Conservation (phyloP, 129 eudicot species). For the Flaveria linearis region DNA sequence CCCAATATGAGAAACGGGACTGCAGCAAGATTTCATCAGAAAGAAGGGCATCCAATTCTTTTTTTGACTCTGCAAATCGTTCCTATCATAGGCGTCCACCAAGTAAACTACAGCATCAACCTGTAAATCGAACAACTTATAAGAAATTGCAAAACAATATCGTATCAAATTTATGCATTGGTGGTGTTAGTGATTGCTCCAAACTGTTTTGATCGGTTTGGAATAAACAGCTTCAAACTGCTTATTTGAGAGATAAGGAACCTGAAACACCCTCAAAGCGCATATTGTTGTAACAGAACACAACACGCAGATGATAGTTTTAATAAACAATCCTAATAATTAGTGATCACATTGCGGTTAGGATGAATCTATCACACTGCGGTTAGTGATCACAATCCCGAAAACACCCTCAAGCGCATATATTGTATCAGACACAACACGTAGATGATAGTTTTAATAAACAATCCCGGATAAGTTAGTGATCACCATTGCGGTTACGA, state of each 20-base stretch:
- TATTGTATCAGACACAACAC: not conserved
- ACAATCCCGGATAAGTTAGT: not conserved
- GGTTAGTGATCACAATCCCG: too few relatives aligned
- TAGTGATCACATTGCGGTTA: not conserved
- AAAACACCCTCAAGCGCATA: not conserved
- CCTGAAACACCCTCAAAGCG: not conserved
- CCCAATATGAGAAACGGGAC: slow-evolving; percentile 28
- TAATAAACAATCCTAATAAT: not conserved
- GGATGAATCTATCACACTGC: not conserved
- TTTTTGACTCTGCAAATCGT: slow-evolving; percentile 21
- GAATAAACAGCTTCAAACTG: not conserved
- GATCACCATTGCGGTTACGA: not conserved
- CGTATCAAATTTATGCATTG: not conserved
- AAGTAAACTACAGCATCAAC: slow-evolving; percentile 25
- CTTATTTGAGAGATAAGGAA: not conserved
- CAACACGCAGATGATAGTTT: not conserved
- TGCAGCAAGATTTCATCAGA: slow-evolving; percentile 18
- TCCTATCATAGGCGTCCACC: slow-evolving; percentile 25
- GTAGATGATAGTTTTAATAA: not conserved
- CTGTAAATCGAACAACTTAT: not conserved
- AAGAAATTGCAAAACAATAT: not conserved
- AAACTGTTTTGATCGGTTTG: not conserved
- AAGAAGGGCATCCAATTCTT: slow-evolving; percentile 21
- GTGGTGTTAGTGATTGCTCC: not conserved
- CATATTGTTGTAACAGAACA: not conserved